Evolutionary conservation across 495 filamentous ascomycete species (phyloP).

Genomic region (Penicillium maclennaniae): DNA sequence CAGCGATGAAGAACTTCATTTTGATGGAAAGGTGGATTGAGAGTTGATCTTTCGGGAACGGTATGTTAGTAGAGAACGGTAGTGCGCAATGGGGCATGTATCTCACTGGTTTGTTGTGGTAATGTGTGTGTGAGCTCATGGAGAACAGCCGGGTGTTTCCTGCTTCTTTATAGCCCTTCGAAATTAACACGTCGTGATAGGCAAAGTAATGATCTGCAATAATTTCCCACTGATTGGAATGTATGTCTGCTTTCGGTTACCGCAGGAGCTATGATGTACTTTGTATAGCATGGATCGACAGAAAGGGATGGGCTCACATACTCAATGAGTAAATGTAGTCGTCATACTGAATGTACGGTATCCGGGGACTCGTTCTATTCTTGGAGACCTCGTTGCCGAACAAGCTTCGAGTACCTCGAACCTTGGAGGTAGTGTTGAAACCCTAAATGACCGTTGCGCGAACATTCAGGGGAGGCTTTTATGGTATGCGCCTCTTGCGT

Average conservation of each 20-base stretch:
- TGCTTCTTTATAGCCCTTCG: neutral
- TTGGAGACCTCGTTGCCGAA: neutral
- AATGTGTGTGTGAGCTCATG: neutral
- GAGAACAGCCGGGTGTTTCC: neutral
- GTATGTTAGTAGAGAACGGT: neutral
- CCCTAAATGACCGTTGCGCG: neutral
- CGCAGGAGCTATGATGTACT: neutral
- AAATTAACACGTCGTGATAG: neutral
- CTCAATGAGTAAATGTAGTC: neutral
- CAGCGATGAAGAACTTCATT: slow-evolving; percentile 4
- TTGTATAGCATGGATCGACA: neutral
- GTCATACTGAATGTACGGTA: neutral
- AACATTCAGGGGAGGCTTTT: neutral
- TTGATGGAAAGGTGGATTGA: neutral
- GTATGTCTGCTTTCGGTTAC: neutral
- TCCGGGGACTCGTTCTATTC: neutral
- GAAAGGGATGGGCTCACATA: neutral
- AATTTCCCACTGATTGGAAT: neutral
- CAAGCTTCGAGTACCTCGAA: neutral
- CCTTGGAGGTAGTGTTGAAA: neutral
- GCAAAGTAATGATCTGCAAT: neutral
- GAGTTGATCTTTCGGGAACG: neutral
- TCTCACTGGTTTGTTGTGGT: neutral
- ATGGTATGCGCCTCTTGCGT: neutral
- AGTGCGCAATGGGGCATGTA: neutral